phyloP scores from a whole-genome alignment of 1,139 yeast species.

The Suhomyces coccinellae region DNA sequence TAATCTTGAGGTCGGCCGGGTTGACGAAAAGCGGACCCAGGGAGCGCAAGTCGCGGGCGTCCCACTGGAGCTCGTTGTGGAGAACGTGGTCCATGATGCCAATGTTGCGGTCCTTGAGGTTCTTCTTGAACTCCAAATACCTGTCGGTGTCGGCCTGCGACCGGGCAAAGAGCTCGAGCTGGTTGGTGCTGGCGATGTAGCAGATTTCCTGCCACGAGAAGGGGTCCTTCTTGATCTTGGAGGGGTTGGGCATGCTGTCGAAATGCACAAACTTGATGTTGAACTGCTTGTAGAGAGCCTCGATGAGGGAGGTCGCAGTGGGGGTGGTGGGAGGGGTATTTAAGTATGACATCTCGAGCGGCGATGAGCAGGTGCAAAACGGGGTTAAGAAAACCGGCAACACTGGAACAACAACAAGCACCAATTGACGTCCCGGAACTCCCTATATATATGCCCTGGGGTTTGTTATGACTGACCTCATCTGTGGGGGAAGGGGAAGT shows the following conservation, averaged over 20 bases:
- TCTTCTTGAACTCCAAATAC: slow-evolving; percentile 37
- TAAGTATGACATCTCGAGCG: slow-evolving; percentile 14
- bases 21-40: slow-evolving; percentile 20
- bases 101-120: slow-evolving; percentile 26
- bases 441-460: neutral
- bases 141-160: slow-evolving; percentile 33
- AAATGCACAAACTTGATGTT: slow-evolving; percentile 29
- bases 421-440: neutral
- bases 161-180: slow-evolving; percentile 43
- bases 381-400: neutral
- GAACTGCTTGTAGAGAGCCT: slow-evolving; percentile 16
- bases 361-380: neutral
- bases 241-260: slow-evolving; percentile 43
- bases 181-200: slow-evolving; percentile 32
- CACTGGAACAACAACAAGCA: neutral
- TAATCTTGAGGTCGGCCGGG: slow-evolving; percentile 26
- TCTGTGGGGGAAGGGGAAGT: slow-evolving; percentile 2
- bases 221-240: slow-evolving; percentile 33
- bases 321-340: slow-evolving; percentile 21
- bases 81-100: slow-evolving; percentile 41
- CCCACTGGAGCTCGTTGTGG: slow-evolving; percentile 40
- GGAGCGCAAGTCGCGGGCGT: slow-evolving; percentile 22
- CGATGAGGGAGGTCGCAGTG: slow-evolving; percentile 10
- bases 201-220: slow-evolving; percentile 38
- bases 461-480: slow-evolving; percentile 4